These are phyloP conservation scores for Colletotrichum neosansevieriae DNA, from an alignment of 2,329 filamentous ascomycete species.

Conservation along the genomic window DNA sequence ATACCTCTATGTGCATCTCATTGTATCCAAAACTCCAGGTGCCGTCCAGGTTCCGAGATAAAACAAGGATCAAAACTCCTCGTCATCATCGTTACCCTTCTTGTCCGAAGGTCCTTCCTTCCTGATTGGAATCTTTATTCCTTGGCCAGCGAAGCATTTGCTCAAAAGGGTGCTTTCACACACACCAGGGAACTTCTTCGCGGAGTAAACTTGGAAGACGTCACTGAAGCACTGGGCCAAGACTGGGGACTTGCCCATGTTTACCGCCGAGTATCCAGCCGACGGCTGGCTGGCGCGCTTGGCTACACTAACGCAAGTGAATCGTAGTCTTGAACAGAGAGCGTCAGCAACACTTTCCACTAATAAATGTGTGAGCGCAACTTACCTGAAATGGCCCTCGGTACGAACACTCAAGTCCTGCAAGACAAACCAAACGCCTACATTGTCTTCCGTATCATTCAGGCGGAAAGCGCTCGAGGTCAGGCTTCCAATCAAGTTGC, in stretches of 20 bases:
- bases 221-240: slow-evolving; percentile 89
- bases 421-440: slow-evolving; percentile 96
- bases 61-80: slow-evolving; percentile 49
- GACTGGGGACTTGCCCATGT: slow-evolving; percentile 82
- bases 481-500: slow-evolving; percentile 93
- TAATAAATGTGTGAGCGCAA: not conserved
- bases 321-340: slow-evolving; percentile 62
- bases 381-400: slow-evolving; percentile 88
- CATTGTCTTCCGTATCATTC: slow-evolving; percentile 81
- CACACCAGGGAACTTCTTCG: slow-evolving; percentile 98
- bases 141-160: slow-evolving; percentile 92
- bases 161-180: slow-evolving; percentile 93
- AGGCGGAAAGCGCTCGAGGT: slow-evolving; percentile 90
- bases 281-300: slow-evolving; percentile 47
- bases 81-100: slow-evolving; percentile 65
- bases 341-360: slow-evolving; percentile 1
- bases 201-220: slow-evolving; percentile 91
- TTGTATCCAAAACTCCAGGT: not conserved
- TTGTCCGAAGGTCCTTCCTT: slow-evolving; percentile 74
- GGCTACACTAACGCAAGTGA: slow-evolving; percentile 84
- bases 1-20: too few relatives aligned
- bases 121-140: slow-evolving; percentile 95
- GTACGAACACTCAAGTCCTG: slow-evolving; percentile 96
- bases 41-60: not conserved
- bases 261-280: slow-evolving; percentile 65